A percentile compares a stretch with the other conserved stretches of the same genome.
Evolutionary conservation across 345 rosid species (phyloP).

Genomic region (Salix suchowensis): DNA sequence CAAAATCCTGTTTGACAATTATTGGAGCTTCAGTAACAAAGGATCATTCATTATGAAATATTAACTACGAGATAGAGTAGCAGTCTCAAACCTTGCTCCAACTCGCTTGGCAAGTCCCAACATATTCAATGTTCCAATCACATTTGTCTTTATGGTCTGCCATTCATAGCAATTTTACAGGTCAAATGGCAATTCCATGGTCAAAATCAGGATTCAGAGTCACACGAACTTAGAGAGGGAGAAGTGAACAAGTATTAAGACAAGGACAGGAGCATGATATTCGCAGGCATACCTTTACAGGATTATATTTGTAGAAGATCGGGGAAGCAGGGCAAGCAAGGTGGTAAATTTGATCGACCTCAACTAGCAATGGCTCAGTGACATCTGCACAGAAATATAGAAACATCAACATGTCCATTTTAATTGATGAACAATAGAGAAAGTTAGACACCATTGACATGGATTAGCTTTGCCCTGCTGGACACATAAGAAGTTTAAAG

Average conservation of each 20-base stretch:
- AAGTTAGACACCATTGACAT: not conserved
- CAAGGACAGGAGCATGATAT: not conserved
- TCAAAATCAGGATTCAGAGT: not conserved
- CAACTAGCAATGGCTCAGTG: slow-evolving; percentile 80
- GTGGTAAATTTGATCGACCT: slow-evolving; percentile 89
- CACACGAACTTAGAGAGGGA: not conserved
- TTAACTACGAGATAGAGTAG: not conserved
- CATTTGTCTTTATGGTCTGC: slow-evolving; percentile 96
- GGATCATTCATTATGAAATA: not conserved
- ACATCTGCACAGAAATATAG: slow-evolving; percentile 48
- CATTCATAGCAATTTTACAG: not conserved
- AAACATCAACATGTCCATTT: not conserved
- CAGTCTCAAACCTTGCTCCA: slow-evolving; percentile 71
- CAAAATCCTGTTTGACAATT: slow-evolving; percentile 56
- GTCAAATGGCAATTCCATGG: not conserved
- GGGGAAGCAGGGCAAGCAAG: slow-evolving; percentile 99
- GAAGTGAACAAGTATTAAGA: not conserved
- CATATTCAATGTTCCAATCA: slow-evolving; percentile 93
- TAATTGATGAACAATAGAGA: not conserved
- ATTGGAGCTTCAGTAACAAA: not conserved
- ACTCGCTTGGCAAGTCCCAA: slow-evolving; percentile 97
- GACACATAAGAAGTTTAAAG: slow-evolving; percentile 3
- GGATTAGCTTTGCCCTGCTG: not conserved
- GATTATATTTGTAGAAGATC: slow-evolving; percentile 94
- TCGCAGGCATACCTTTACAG: slow-evolving; percentile 65